Evolutionary conservation across 1,139 yeast species (phyloP), one percentile per base, ranked within the genome.

Genomic region (Diutina catenulata): DNA sequence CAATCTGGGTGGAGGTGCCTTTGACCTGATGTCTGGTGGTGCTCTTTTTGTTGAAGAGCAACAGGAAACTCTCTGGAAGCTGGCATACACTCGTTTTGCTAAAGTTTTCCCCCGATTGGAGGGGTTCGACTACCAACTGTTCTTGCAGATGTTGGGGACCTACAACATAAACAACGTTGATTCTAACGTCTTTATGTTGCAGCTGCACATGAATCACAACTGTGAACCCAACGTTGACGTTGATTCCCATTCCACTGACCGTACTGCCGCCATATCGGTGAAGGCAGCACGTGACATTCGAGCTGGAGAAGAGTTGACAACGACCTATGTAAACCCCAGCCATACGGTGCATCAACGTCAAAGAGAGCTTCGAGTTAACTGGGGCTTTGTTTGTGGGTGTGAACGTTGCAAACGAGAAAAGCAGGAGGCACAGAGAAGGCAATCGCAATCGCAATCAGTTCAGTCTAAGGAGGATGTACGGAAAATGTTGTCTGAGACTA

Each of bases 301-400:
- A 39, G 62, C 70, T 2, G 82, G 80, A 14, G 87, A 80, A 47
- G 93, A 83, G 51, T 64, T 84, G 37, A 62, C 74, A 0, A 75
- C 83, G 1, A 67, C 81, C 2, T 84, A 84, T 48, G 84, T 83
- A 2, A 76, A 80, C 47, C 84, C 88, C 2, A 55, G 62, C 8
- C 77, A 74, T 49, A 73, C 76, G 3, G 72, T 78, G 6, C 71
- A 67, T 36, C 75, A 76, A 45, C 70, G 95, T 46, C 78, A 75
- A 49, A 58, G 82, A 43, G 78, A 73, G 45, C 60, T 84, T 38
- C 60, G 88, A 41, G 76, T 76, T n/a, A 78, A 80, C 48, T 84
- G 87, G 86, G 94, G 94, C 4, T 84, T 84, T 53, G 50, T 70
- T n/a, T 84, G 95, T 55, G 59, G 54, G 20, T 84, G 95, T 53